Percentiles rank a stretch among this genome's conserved stretches.
Evolutionary conservation across 2,329 filamentous ascomycete genomes (phyloP).

Genomic region (Calonectria ilicicola): DNA sequence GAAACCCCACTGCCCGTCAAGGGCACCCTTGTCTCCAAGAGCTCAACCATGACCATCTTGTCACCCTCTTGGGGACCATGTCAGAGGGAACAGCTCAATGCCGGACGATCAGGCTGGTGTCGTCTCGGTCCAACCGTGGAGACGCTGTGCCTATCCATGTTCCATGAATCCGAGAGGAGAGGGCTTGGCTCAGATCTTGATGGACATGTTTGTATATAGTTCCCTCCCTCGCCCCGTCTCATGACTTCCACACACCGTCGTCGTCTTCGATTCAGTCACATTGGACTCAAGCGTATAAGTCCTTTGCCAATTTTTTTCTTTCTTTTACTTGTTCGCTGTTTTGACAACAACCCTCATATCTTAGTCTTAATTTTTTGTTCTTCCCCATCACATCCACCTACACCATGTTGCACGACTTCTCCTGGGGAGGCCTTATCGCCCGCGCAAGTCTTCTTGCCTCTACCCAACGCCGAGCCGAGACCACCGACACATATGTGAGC

Average conservation of each 20-base stretch:
- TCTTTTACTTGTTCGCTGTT: neutral
- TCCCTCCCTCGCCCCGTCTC: slow-evolving; percentile 9
- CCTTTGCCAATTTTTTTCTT: neutral
- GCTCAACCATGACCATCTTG: slow-evolving; percentile 23
- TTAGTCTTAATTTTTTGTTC: neutral
- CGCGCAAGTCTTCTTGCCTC: slow-evolving; percentile 33
- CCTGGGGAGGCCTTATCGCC: slow-evolving; percentile 38
- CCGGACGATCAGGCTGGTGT: slow-evolving; percentile 33
- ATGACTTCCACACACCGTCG: neutral
- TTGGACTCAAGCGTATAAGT: slow-evolving; percentile 14
- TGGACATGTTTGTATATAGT: slow-evolving; percentile 25
- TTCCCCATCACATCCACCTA: neutral
- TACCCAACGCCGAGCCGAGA: slow-evolving; percentile 30
- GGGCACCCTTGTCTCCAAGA: slow-evolving; percentile 23
- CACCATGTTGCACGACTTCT: slow-evolving; percentile 38
- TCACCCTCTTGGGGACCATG: slow-evolving; percentile 29
- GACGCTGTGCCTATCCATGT: slow-evolving; percentile 23
- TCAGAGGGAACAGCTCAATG: slow-evolving; percentile 36
- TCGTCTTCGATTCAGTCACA: slow-evolving; percentile 28
- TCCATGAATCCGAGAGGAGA: neutral
- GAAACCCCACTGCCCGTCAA: slow-evolving; percentile 36
- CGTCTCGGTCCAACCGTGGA: slow-evolving; percentile 36
- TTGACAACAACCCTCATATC: neutral
- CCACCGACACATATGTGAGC: slow-evolving; percentile 45
- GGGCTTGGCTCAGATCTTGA: slow-evolving; percentile 1